Percentiles rank a stretch among this genome's conserved stretches.
Evolutionary conservation across 257 asterid genomes (phyloP).

Genomic region (Penstemon davidsonii): DNA sequence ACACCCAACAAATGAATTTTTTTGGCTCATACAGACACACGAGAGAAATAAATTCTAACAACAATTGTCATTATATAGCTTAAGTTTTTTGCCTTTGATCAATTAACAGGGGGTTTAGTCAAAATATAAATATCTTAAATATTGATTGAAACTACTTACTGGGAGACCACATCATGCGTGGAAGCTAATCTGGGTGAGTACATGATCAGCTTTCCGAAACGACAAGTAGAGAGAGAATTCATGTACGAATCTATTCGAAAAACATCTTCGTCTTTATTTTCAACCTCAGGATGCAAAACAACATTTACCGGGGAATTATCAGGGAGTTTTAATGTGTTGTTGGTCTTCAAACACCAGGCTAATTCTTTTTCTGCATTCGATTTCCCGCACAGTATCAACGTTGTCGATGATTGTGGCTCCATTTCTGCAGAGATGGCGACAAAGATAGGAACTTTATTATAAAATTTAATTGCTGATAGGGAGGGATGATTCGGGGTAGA

Average conservation of each 20-base stretch:
- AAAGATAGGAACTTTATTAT: background rate
- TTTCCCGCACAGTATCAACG: slow-evolving; percentile 65
- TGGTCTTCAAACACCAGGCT: slow-evolving; percentile 55
- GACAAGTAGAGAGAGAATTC: slow-evolving; percentile 47
- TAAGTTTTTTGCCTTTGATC: no score
- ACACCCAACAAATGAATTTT: no score
- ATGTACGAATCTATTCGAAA: slow-evolving; percentile 56
- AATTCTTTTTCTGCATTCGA: slow-evolving; percentile 54
- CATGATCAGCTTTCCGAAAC: slow-evolving; percentile 68
- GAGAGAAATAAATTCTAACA: no score
- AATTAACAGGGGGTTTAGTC: no score
- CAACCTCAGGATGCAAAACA: slow-evolving; percentile 48
- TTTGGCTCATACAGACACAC: no score
- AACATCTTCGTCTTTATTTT: slow-evolving; percentile 33
- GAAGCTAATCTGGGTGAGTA: slow-evolving; percentile 74
- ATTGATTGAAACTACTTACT: slow-evolving; percentile 36
- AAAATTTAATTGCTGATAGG: slow-evolving; percentile 26
- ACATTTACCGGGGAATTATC: slow-evolving; percentile 46
- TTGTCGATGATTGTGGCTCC: slow-evolving; percentile 47
- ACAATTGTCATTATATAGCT: no score
- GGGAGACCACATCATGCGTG: slow-evolving; percentile 77
- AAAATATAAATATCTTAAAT: no score
- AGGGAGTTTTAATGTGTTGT: slow-evolving; percentile 47
- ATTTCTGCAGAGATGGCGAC: slow-evolving; percentile 46
- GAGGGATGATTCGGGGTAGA: slow-evolving; percentile 4